These are phyloP conservation scores for Ophiosphaerella korrae DNA, from an alignment of 2,329 filamentous ascomycete genomes.

Conservation along the genomic window DNA sequence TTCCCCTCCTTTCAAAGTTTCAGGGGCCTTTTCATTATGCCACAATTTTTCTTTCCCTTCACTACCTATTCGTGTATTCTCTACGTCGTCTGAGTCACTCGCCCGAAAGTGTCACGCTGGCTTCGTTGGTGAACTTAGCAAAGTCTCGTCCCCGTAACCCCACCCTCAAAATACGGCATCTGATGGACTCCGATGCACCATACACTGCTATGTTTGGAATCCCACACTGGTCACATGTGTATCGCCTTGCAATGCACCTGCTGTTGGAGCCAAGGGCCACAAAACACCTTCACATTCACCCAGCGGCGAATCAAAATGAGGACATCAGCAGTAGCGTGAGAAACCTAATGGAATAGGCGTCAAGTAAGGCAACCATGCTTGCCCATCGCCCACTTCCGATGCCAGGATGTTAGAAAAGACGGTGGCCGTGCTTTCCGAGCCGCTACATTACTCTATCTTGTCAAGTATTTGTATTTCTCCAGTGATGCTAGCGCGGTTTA, in stretches of 20 bases:
- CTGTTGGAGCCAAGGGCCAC: slow-evolving; percentile 20
- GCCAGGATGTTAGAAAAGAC: slow-evolving; percentile 27
- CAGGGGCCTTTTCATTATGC: slow-evolving; percentile 8
- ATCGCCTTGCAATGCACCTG: slow-evolving; percentile 2
- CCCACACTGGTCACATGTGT: not conserved
- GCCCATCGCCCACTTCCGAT: slow-evolving; percentile 12
- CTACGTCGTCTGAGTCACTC: not conserved
- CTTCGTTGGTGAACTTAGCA: not conserved
- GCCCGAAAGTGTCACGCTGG: not conserved
- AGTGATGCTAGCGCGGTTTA: slow-evolving; percentile 11
- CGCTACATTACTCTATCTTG: slow-evolving; percentile 12
- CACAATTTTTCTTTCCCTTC: slow-evolving; percentile 6
- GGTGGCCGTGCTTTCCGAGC: slow-evolving; percentile 22
- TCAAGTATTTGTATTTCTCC: slow-evolving; percentile 4
- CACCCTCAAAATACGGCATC: too few species aligned
- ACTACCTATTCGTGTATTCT: not conserved
- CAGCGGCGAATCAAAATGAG: slow-evolving; percentile 26
- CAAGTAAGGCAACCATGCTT: slow-evolving; percentile 36
- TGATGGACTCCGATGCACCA: too few species aligned
- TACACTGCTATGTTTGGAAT: too few species aligned
- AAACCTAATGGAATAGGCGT: slow-evolving; percentile 26
- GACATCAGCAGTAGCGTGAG: slow-evolving; percentile 9
- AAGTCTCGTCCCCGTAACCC: too few species aligned
- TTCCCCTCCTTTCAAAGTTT: not conserved
- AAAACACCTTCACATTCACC: slow-evolving; percentile 12